Evolutionary conservation across 2,329 filamentous ascomycete species (phyloP).

Genomic region (Fusarium mundagurra): DNA sequence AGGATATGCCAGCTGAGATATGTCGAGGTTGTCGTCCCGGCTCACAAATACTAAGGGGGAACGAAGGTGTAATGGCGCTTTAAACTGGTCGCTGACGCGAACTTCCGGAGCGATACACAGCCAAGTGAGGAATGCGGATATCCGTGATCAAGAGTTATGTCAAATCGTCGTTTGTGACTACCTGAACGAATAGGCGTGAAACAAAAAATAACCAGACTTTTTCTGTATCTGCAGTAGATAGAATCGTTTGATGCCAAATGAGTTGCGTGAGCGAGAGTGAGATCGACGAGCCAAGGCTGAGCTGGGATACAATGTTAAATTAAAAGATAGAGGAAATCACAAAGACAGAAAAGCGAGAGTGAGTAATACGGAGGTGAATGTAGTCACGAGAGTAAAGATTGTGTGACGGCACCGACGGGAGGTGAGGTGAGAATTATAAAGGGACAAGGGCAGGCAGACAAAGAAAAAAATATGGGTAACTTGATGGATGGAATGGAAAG

Average conservation of each 20-base stretch:
- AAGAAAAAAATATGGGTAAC: slow-evolving; percentile 10
- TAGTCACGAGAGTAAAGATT: slow-evolving; percentile 23
- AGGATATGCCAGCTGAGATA: neutral
- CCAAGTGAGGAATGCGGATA: neutral
- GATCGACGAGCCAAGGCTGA: slow-evolving; percentile 17
- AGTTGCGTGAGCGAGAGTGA: slow-evolving; percentile 30
- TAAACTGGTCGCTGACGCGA: slow-evolving; percentile 4
- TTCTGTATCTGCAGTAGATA: neutral
- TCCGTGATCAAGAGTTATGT: neutral
- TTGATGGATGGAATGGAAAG: slow-evolving; percentile 13
- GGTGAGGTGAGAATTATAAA: slow-evolving; percentile 29
- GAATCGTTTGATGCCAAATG: slow-evolving; percentile 20
- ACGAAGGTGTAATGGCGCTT: slow-evolving; percentile 6
- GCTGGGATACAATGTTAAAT: slow-evolving; percentile 4
- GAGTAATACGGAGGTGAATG: neutral
- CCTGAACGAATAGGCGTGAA: slow-evolving; percentile 8
- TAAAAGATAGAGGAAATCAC: slow-evolving; percentile 13
- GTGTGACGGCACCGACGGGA: slow-evolving; percentile 10
- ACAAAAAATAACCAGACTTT: neutral
- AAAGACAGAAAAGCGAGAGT: slow-evolving; percentile 26
- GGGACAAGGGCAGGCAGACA: slow-evolving; percentile 28
- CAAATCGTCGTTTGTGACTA: slow-evolving; percentile 1
- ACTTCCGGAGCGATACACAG: neutral
- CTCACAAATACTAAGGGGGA: slow-evolving; percentile 2
- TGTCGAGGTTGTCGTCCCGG: neutral